phyloP scores from a whole-genome alignment of 768 basidiomycete genomes.

The Podaxis sp. region DNA sequence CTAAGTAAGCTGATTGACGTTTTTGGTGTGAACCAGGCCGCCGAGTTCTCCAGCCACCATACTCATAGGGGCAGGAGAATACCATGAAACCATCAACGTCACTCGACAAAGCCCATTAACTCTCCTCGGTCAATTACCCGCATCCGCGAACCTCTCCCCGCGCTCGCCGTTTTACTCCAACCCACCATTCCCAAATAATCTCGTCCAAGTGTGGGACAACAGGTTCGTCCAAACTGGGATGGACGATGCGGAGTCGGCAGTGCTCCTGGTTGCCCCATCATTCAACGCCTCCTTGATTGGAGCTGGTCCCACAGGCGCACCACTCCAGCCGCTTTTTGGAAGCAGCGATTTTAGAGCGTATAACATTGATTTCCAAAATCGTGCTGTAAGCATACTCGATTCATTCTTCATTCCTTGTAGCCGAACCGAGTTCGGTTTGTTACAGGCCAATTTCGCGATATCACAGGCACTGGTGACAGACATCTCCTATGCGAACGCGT shows the following conservation, averaged over 20 bases:
- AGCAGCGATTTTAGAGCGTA: constrained; percentile 58
- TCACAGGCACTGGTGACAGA: constrained; percentile 60
- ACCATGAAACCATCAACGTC: constrained; percentile 56
- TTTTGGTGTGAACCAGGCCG: constrained; percentile 28
- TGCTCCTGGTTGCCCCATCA: constrained; percentile 52
- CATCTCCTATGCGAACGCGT: constrained; percentile 62
- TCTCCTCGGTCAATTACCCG: constrained; percentile 39
- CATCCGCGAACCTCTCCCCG: not conserved
- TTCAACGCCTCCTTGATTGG: constrained; percentile 56
- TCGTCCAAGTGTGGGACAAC: constrained; percentile 52
- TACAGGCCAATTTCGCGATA: constrained; percentile 50
- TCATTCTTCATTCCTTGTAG: not conserved
- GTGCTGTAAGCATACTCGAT: constrained; percentile 40
- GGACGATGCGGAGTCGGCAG: constrained; percentile 57
- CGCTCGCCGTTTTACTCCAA: constrained; percentile 24
- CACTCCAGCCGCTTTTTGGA: constrained; percentile 46
- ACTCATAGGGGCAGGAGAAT: constrained; percentile 54
- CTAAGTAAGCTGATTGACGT: not conserved
- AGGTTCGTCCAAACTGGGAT: constrained; percentile 35
- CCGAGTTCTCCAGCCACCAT: constrained; percentile 37
- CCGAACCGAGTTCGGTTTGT: not conserved
- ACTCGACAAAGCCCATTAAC: constrained; percentile 50
- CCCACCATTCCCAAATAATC: constrained; percentile 39
- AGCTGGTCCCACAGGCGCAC: constrained; percentile 55
- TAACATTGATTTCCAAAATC: constrained; percentile 64